Conservation (phyloP, 305 asterid species). For the Rubia occidens region DNA sequence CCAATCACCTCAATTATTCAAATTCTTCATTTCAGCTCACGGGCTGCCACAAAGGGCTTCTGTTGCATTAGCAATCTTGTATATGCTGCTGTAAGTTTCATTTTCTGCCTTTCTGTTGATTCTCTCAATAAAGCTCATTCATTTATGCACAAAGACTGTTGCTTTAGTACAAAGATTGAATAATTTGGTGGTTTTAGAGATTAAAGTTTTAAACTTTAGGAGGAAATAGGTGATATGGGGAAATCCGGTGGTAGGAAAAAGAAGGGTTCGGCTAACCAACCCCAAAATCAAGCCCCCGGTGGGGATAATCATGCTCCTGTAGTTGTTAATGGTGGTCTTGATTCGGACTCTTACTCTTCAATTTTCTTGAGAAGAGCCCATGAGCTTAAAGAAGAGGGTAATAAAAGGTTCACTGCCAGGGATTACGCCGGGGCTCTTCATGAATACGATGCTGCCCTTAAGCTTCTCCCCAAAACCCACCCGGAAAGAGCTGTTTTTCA, state of each 20-base stretch:
- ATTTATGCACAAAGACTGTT: slow-evolving; percentile 8
- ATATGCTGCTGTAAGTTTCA: slow-evolving; percentile 37
- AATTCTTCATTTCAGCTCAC: slow-evolving; percentile 18
- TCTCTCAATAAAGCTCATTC: slow-evolving; percentile 13
- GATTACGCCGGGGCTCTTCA: slow-evolving; percentile 69
- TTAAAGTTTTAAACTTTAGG: slow-evolving; percentile 26
- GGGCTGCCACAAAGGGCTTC: slow-evolving; percentile 10
- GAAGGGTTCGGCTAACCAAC: slow-evolving; percentile 41
- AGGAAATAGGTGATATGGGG: slow-evolving; percentile 48
- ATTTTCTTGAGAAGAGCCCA: slow-evolving; percentile 65
- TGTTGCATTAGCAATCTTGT: slow-evolving; percentile 1
- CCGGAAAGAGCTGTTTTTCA: slow-evolving; percentile 90
- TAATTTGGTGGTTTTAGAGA: background rate
- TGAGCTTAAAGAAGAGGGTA: slow-evolving; percentile 94
- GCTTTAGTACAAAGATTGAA: slow-evolving; percentile 1
- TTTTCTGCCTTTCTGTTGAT: background rate
- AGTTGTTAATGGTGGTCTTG: slow-evolving; percentile 53
- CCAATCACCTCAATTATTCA: background rate
- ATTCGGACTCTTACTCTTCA: slow-evolving; percentile 45
- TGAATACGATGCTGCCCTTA: slow-evolving; percentile 75
- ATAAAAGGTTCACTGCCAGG: slow-evolving; percentile 67
- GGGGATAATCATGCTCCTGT: slow-evolving; percentile 25
- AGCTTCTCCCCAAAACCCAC: slow-evolving; percentile 64
- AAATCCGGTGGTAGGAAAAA: slow-evolving; percentile 85
- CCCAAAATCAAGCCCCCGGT: slow-evolving; percentile 25